A percentile compares a stretch with the other conserved stretches of the same genome.
phyloP scores from a whole-genome alignment of 352 stramenopile species.

The Pythium periplocum region DNA sequence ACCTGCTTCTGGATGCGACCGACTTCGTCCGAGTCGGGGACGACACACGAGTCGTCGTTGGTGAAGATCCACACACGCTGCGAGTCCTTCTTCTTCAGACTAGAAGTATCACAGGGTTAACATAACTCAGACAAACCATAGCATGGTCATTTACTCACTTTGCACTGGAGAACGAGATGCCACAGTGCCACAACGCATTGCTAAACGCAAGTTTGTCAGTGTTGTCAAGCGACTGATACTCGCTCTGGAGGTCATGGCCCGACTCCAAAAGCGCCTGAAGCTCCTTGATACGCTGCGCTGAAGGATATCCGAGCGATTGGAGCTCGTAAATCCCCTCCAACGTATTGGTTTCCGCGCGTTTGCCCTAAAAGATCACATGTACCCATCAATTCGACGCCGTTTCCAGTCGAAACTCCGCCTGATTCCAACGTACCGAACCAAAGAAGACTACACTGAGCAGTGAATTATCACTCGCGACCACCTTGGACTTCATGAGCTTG shows the following conservation, averaged over 20 bases:
- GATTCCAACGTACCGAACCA: slow-evolving; percentile 39
- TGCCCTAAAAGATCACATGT: slow-evolving; percentile 17
- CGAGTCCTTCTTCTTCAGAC: slow-evolving; percentile 82
- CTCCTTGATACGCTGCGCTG: slow-evolving; percentile 68
- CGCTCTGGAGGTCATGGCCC: slow-evolving; percentile 26
- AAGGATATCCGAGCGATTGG: slow-evolving; percentile 66
- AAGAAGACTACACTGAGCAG: slow-evolving; percentile 76
- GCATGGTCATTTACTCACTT: slow-evolving; percentile 34
- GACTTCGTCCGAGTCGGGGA: slow-evolving; percentile 51
- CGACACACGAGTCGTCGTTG: slow-evolving; percentile 57
- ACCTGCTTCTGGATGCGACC: slow-evolving; percentile 70
- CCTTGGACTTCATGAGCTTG: slow-evolving; percentile 71
- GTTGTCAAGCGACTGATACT: slow-evolving; percentile 56
- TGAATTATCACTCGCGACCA: slow-evolving; percentile 76
- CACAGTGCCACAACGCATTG: slow-evolving; percentile 80
- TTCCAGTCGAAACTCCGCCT: neutral
- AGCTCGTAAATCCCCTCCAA: slow-evolving; percentile 76
- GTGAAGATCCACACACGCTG: slow-evolving; percentile 86
- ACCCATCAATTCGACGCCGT: neutral
- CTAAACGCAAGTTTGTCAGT: slow-evolving; percentile 61
- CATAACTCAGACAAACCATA: slow-evolving; percentile 1
- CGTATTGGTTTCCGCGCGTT: slow-evolving; percentile 44
- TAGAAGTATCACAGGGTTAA: slow-evolving; percentile 11
- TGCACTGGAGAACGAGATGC: slow-evolving; percentile 73
- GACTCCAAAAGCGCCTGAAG: slow-evolving; percentile 55